A percentile compares a stretch with the other conserved stretches of the same genome.
These are phyloP conservation scores for Phoma sp. DNA, from an alignment of 2,329 filamentous ascomycete genomes.

Conservation along the genomic window DNA sequence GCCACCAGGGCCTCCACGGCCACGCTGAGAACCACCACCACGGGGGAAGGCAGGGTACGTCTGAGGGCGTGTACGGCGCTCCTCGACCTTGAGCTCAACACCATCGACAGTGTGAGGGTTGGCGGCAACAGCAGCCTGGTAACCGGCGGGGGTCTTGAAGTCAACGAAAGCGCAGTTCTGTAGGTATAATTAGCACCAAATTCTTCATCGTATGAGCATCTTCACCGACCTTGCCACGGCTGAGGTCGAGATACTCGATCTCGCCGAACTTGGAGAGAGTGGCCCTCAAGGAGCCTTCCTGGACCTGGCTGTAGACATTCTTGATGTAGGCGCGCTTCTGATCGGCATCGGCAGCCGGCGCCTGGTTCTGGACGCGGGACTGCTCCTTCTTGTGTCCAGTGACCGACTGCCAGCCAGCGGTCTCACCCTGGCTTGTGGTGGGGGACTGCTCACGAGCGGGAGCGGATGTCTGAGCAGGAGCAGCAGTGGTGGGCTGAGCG, in stretches of 20 bases:
- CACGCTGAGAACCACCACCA: conserved; percentile 55
- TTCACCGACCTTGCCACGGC: conserved; percentile 74
- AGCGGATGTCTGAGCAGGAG: conserved; percentile 40
- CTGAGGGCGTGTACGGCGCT: conserved; percentile 70
- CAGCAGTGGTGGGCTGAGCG: conserved; percentile 33
- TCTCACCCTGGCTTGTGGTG: conserved; percentile 59
- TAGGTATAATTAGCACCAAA: conserved; percentile 21
- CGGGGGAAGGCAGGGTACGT: conserved; percentile 47
- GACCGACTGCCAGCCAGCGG: conserved; percentile 86
- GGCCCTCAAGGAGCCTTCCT: conserved; percentile 72
- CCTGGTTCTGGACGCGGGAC: conserved; percentile 72
- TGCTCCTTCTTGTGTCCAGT: conserved; percentile 81
- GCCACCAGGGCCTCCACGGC: conserved; percentile 65
- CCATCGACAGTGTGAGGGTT: conserved; percentile 87
- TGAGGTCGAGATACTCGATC: conserved; percentile 68
- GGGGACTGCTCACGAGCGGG: conserved; percentile 48
- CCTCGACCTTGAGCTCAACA: conserved; percentile 85
- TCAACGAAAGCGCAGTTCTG: conserved; percentile 98
- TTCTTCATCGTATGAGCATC: neutral
- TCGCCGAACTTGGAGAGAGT: conserved; percentile 74
- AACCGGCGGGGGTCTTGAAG: conserved; percentile 80
- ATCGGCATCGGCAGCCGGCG: conserved; percentile 70
- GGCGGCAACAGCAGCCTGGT: conserved; percentile 79
- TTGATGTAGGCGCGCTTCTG: conserved; percentile 89
- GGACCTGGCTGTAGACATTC: conserved; percentile 89